Evolutionary conservation across 805 yeast genomes (phyloP).

Genomic region (Wickerhamomyces chaumierensis): DNA sequence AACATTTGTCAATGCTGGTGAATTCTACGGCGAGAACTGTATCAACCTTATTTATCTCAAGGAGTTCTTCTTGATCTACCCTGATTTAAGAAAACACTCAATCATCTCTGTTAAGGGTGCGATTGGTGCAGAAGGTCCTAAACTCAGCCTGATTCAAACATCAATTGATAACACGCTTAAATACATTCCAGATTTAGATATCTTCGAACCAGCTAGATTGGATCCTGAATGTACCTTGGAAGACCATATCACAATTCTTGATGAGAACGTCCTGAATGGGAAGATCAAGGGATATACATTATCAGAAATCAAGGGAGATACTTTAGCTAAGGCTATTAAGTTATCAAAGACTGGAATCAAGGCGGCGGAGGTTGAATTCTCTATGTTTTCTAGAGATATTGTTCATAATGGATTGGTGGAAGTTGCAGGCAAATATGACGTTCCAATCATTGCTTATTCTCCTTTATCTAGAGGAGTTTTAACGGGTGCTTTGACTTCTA

Average conservation of each 20-base stretch:
- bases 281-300: constrained; percentile 60
- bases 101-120: constrained; percentile 65
- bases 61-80: constrained; percentile 45
- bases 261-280: constrained; percentile 51
- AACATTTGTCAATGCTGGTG: constrained; percentile 63
- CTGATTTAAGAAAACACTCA: constrained; percentile 44
- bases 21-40: constrained; percentile 54
- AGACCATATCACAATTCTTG: constrained; percentile 44
- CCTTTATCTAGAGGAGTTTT: constrained; percentile 76
- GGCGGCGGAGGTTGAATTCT: constrained; percentile 71
- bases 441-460: constrained; percentile 71
- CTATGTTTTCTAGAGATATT: constrained; percentile 57
- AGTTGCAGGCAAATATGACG: constrained; percentile 40
- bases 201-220: constrained; percentile 67
- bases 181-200: constrained; percentile 36
- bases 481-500: constrained; percentile 44
- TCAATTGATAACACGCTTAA: constrained; percentile 35
- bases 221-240: constrained; percentile 47
- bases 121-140: constrained; percentile 30
- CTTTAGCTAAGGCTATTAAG: constrained; percentile 47
- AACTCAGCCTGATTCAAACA: constrained; percentile 31
- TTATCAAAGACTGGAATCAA: constrained; percentile 41
- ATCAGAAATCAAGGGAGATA: constrained; percentile 56
- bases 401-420: constrained; percentile 48
- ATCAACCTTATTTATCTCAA: constrained; percentile 46